Base-by-base conservation (phyloP, 1,284 basidiomycete species). In the Coniophora puteana region DNA sequence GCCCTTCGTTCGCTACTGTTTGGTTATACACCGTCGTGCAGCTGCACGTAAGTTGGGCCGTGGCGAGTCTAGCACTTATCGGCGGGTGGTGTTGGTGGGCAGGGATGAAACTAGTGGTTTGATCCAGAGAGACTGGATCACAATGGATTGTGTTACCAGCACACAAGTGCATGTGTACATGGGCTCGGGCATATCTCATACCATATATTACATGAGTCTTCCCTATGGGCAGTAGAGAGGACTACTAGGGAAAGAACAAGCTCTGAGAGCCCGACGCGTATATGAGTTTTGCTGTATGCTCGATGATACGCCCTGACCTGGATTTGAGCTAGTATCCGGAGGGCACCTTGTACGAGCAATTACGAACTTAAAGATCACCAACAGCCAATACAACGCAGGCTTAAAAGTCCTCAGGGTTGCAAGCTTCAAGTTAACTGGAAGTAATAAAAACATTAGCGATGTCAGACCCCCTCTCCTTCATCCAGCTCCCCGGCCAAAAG, bases 271-370 rank as follows among this genome's bases (percentile, higher is more conserved):
- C n/a, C n/a, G n/a, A n/a, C n/a, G n/a, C n/a, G n/a, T n/a, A n/a
- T n/a, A n/a, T n/a, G n/a, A 25, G 31, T 27, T 17, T 63, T 58
- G 42, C 62, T 81, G 36, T 81, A 48, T 75, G 86, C 85, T 86
- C 82, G 80, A 84, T 70, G 61, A 89, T 89, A 89, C 86, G 81
- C 86, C 83, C 67, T 50, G 57, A 53, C 60, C 74, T 75, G 77
- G 74, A 67, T 75, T 72, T 66, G 63, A 54, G 54, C 72, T 87
- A 68, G 56, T 49, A 69, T 76, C 79, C 76, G 76, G 56, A 69
- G 63, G 81, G 86, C 83, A 89, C 86, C 86, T 88, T 83, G 41
- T 83, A 84, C 79, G 71, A 86, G 85, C 86, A 74, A 49, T 27
- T 27, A 25, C 13, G 22, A 36, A 17, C 24, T 13, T 8, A 33